Percentiles rank a stretch among this genome's conserved stretches.
phyloP scores from a whole-genome alignment of 2,329 filamentous ascomycete species.

The Bipolaris gigantea region DNA sequence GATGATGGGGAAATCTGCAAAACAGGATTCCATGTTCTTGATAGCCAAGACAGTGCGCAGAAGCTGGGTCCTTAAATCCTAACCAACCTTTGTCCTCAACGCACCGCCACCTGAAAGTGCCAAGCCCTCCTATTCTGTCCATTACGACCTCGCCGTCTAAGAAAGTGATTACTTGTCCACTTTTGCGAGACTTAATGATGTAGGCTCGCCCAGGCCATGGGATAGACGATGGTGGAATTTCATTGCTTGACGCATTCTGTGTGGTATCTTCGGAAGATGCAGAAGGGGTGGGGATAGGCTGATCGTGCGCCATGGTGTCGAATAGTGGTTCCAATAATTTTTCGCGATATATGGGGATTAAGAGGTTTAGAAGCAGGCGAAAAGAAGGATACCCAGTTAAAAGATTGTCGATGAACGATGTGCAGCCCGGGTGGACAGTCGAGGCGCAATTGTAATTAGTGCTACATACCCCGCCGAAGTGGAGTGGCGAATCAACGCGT shows the following conservation, averaged over 20 bases:
- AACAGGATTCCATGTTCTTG: constrained; percentile 2
- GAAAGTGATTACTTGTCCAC: constrained; percentile 36
- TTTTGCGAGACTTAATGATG: constrained; percentile 36
- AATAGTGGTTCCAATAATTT: background rate
- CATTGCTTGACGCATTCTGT: background rate
- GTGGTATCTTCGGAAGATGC: constrained; percentile 8
- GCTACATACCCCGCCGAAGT: constrained; percentile 1
- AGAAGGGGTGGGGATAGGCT: constrained; percentile 8
- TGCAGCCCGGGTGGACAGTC: background rate
- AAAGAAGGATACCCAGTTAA: background rate
- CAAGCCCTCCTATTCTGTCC: constrained; percentile 25
- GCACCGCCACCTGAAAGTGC: constrained; percentile 44
- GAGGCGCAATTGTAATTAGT: constrained; percentile 3
- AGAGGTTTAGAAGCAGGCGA: background rate
- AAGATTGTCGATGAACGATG: background rate
- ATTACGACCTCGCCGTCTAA: constrained; percentile 35
- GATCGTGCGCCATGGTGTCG: constrained; percentile 4
- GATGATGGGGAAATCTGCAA: constrained; percentile 1
- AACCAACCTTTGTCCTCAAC: constrained; percentile 46
- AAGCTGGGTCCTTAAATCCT: constrained; percentile 44
- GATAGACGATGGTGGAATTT: constrained; percentile 6
- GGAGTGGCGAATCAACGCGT: background rate
- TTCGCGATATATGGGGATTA: background rate
- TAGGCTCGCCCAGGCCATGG: constrained; percentile 35
- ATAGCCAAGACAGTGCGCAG: constrained; percentile 15